These are phyloP conservation scores for Paraglomus occultum DNA, from an alignment of 192 early-diverging fungal species.

Conservation along the genomic window DNA sequence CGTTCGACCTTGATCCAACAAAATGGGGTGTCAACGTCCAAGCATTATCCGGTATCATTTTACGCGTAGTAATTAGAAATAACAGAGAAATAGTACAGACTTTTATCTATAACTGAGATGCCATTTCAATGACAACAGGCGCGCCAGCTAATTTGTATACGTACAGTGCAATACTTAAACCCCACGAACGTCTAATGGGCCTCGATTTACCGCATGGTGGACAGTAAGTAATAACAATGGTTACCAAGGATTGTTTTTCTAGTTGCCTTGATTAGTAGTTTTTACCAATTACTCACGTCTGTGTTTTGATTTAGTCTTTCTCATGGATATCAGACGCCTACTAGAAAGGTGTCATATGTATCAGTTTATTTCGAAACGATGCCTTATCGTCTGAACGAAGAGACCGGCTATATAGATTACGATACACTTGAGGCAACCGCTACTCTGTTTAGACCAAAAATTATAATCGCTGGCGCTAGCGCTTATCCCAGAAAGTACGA, in stretches of 20 bases:
- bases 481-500: constrained; percentile 96
- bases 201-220: constrained; percentile 97
- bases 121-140: constrained; percentile 41
- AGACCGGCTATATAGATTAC: constrained; percentile 91
- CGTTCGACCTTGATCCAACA: constrained; percentile 75
- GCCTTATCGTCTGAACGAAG: constrained; percentile 90
- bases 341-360: constrained; percentile 94
- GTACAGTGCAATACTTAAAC: constrained; percentile 92
- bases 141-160: constrained; percentile 98
- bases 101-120: not conserved
- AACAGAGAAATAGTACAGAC: not conserved
- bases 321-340: constrained; percentile 96
- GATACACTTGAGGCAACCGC: constrained; percentile 82
- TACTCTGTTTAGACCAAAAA: constrained; percentile 88
- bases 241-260: not conserved
- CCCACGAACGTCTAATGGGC: constrained; percentile 98
- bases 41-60: constrained; percentile 70
- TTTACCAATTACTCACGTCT: not conserved
- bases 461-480: constrained; percentile 93
- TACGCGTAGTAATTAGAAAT: not conserved
- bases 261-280: too few species aligned
- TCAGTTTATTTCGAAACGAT: constrained; percentile 96
- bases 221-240: constrained; percentile 64
- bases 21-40: constrained; percentile 99
- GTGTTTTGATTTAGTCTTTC: constrained; percentile 63